phyloP scores from a whole-genome alignment of 352 stramenopile species.

The Phytophthora ohioensis region DNA sequence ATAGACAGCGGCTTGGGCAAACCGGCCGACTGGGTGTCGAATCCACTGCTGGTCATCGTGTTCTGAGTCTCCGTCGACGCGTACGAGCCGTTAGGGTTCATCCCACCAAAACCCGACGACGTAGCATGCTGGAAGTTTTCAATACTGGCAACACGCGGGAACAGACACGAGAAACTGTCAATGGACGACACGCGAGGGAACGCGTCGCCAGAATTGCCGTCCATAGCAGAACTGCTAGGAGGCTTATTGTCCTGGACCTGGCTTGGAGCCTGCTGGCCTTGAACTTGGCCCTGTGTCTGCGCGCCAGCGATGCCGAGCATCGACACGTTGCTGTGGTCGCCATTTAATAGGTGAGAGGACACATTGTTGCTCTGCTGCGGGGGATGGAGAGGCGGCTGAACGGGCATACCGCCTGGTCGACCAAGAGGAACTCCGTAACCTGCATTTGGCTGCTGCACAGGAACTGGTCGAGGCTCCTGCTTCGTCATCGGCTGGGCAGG shows the following conservation, averaged over 20 bases:
- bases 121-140: constrained; percentile 73
- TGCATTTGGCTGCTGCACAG: constrained; percentile 25
- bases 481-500: constrained; percentile 32
- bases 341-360: constrained; percentile 49
- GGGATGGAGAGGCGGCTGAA: constrained; percentile 47
- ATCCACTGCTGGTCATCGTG: constrained; percentile 39
- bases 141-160: constrained; percentile 83
- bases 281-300: constrained; percentile 35
- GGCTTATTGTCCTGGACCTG: constrained; percentile 37
- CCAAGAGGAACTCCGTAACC: constrained; percentile 20
- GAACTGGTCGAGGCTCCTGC: constrained; percentile 31
- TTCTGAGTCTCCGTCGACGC: constrained; percentile 30
- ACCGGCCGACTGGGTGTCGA: constrained; percentile 28
- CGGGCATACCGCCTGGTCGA: constrained; percentile 27
- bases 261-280: constrained; percentile 18
- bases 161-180: constrained; percentile 86
- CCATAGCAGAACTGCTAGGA: constrained; percentile 22
- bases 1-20: constrained; percentile 74
- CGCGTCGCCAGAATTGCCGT: constrained; percentile 38
- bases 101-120: constrained; percentile 40
- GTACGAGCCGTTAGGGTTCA: constrained; percentile 38
- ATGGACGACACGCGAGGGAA: constrained; percentile 85
- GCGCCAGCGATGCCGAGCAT: constrained; percentile 50
- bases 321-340: constrained; percentile 45
- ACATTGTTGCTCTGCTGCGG: constrained; percentile 37